These are phyloP conservation scores for Auricularia sp. DNA, from an alignment of 768 basidiomycete genomes.

Conservation along the genomic window DNA sequence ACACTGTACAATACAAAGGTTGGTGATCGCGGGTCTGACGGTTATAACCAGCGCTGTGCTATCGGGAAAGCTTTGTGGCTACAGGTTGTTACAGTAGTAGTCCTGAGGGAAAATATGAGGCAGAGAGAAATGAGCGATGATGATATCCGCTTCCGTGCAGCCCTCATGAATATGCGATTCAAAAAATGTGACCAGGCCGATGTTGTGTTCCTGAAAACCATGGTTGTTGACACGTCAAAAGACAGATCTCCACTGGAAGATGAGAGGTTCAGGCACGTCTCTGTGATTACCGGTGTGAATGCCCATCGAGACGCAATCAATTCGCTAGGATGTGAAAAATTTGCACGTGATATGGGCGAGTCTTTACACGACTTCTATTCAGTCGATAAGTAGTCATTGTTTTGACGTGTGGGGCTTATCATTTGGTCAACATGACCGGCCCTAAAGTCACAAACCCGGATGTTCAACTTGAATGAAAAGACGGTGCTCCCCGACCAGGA, in stretches of 20 bases:
- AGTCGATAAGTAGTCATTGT: no score
- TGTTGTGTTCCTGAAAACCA: not conserved
- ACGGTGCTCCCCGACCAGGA: no score
- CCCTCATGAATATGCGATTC: not conserved
- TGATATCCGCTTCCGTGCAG: slow-evolving; percentile 31
- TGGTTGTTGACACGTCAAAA: not conserved
- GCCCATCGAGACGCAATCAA: not conserved
- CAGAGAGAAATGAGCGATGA: not conserved
- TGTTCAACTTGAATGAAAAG: no score
- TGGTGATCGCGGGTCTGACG: not conserved
- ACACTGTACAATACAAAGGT: not conserved
- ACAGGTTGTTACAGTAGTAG: not conserved
- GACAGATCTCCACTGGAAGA: not conserved
- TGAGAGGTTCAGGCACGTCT: not conserved
- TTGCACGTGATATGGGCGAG: not conserved
- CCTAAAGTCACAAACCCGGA: no score
- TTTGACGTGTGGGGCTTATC: no score
- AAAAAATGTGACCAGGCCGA: not conserved
- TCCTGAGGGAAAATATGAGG: not conserved
- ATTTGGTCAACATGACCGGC: no score
- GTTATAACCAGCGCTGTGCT: not conserved
- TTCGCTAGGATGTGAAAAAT: not conserved
- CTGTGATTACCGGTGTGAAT: not conserved
- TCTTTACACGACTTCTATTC: not conserved
- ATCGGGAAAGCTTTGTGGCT: slow-evolving; percentile 20